Percentiles rank a stretch among this genome's conserved stretches.
Evolutionary conservation across 2,329 filamentous ascomycete genomes (phyloP).

Genomic region (Neofusicoccum ribis): DNA sequence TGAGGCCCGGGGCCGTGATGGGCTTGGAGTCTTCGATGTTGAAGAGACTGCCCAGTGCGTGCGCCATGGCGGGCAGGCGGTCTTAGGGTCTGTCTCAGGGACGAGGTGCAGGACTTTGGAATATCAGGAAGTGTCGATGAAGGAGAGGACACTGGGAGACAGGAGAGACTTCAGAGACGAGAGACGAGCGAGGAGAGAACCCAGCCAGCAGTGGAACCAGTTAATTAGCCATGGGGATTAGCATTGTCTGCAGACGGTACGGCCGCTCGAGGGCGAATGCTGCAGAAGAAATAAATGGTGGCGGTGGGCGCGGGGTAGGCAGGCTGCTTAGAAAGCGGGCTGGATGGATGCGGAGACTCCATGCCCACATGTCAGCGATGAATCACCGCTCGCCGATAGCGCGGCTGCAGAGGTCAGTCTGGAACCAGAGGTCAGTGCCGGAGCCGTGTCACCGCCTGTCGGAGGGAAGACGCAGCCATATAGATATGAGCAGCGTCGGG

Average conservation of each 20-base stretch:
- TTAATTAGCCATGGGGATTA: background rate
- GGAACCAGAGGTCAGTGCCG: background rate
- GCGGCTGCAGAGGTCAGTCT: background rate
- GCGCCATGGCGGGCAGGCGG: background rate
- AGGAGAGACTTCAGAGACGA: background rate
- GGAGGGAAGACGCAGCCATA: background rate
- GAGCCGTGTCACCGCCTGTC: background rate
- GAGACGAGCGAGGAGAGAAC: background rate
- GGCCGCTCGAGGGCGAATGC: background rate
- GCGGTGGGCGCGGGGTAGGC: background rate
- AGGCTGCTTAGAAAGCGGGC: background rate
- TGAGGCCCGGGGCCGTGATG: background rate
- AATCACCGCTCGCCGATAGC: background rate
- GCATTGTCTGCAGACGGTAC: background rate
- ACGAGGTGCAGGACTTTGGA: too few relatives aligned
- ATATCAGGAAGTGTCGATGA: background rate
- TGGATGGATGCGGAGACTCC: too few relatives aligned
- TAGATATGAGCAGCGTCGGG: background rate
- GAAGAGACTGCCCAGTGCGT: conserved; percentile 1
- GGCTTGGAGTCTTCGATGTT: conserved; percentile 10
- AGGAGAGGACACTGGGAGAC: background rate
- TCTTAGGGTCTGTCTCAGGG: too few relatives aligned
- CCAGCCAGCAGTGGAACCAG: too few relatives aligned
- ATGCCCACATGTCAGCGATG: background rate
- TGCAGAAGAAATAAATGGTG: background rate